Evolutionary conservation across 129 eudicot species (phyloP).

Genomic region (Silybum marianum): DNA sequence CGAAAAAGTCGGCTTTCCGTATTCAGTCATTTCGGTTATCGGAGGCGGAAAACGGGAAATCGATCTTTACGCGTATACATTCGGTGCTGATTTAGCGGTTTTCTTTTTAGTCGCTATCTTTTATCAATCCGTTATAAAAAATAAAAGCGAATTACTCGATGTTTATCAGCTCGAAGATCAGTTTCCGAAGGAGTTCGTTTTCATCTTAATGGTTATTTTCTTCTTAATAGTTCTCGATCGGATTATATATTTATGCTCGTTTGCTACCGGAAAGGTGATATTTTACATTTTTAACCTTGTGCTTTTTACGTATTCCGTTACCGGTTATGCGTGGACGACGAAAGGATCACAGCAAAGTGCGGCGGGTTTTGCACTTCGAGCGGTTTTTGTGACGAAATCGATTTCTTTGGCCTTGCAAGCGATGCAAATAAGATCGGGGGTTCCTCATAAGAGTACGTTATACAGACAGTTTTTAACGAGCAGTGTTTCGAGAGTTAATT

Average conservation of each 20-base stretch:
- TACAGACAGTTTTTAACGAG: conserved; percentile 57
- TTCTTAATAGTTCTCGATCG: conserved; percentile 61
- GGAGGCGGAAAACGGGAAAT: conserved; percentile 61
- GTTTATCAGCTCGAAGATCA: conserved; percentile 67
- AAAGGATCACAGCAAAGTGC: conserved; percentile 51
- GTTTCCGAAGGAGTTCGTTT: conserved; percentile 59
- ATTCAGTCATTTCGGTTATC: conserved; percentile 42
- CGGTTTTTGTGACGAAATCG: conserved; percentile 48
- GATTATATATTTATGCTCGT: conserved; percentile 51
- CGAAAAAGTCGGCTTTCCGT: conserved; percentile 46
- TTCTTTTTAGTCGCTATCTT: conserved; percentile 53
- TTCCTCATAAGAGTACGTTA: conserved; percentile 56
- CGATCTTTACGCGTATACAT: conserved; percentile 55
- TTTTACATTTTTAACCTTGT: conserved; percentile 50
- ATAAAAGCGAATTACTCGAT: conserved; percentile 55
- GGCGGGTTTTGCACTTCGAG: conserved; percentile 51
- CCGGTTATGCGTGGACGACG: conserved; percentile 47
- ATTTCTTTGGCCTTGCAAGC: conserved; percentile 55
- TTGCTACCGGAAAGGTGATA: conserved; percentile 55
- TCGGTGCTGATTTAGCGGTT: conserved; percentile 53
- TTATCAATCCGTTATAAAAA: conserved; percentile 57
- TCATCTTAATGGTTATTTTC: conserved; percentile 54
- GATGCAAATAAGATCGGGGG: conserved; percentile 51
- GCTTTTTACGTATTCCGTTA: conserved; percentile 47
- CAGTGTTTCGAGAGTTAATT: conserved; percentile 45